Evolutionary conservation across 1,139 yeast genomes (phyloP), one percentile per base, ranked within the genome.

Genomic region (Magnusiomyces magnusii): DNA sequence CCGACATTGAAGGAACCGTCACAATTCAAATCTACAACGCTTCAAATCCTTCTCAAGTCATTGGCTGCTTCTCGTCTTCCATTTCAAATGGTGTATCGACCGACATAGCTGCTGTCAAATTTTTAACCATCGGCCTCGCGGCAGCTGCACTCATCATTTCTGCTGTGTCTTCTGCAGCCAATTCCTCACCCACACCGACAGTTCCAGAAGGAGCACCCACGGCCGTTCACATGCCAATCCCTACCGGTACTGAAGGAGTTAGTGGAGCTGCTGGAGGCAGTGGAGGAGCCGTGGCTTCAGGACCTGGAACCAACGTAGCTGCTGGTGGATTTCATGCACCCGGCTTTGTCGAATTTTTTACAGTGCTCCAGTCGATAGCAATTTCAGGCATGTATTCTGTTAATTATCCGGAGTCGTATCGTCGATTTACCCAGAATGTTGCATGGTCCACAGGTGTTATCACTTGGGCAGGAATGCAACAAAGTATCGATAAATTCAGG

Each of bases 361-460:
- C 60, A 1, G 65, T 67, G 36, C 57, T 69, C 13, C 75, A 72
- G 62, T 63, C 66, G 13, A 66, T 72, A 49, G 72, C 75, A 2
- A 61, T 66, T 34, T 64, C 68, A n/a, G 75, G 75, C 25, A 69
- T 72, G 68, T 66, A 70, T 58, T 65, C 73, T 5, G 64, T 72
- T 31, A 61, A 65, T 27, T 72, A 71, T 58, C 75, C 75, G 7
- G 58, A 63, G 3, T 68, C 71, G 1, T 72, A 71, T 57, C 62
- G 69, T 49, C 61, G 66, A 42, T 72, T 72, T 56, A 59, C 73
- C 9, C 66, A 67, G 42, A 72, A 73, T 60, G 65, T 72, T 49
- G 73, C 71, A 21, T 72, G 75, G 75, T 64, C 71, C 15, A 59
- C 65, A 17, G 73, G 73, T 5, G 62, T 69, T 55, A 64, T 71